These are phyloP conservation scores for Yamadazyma laniorum DNA, from an alignment of 805 yeast genomes.

Conservation along the genomic window DNA sequence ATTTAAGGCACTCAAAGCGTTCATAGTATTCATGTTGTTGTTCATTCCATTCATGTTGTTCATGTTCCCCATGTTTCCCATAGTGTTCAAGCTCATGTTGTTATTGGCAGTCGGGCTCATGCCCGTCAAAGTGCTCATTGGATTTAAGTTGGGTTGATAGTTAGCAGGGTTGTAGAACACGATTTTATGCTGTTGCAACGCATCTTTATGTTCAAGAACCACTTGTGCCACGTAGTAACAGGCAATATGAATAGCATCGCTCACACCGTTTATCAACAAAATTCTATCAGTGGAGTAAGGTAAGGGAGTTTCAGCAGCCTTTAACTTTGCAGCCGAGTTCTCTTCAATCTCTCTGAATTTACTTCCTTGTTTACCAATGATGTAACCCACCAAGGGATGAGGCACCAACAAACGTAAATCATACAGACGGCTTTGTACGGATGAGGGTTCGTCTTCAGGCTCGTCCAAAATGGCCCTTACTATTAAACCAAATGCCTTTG, in stretches of 20 bases:
- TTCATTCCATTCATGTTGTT: slow-evolving; percentile 10
- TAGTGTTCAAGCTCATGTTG: slow-evolving; percentile 5
- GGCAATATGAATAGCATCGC: slow-evolving; percentile 86
- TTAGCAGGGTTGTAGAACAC: slow-evolving; percentile 60
- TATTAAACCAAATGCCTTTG: slow-evolving; percentile 77
- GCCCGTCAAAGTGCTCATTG: slow-evolving; percentile 10
- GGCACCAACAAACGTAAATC: slow-evolving; percentile 67
- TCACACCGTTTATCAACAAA: slow-evolving; percentile 69
- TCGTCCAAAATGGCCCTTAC: slow-evolving; percentile 66
- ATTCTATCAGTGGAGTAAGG: slow-evolving; percentile 79
- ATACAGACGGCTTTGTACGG: slow-evolving; percentile 51
- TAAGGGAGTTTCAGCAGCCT: slow-evolving; percentile 68
- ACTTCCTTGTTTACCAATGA: slow-evolving; percentile 75
- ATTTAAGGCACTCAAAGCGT: slow-evolving; percentile 17
- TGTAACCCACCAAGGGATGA: slow-evolving; percentile 74
- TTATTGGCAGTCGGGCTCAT: slow-evolving; percentile 6
- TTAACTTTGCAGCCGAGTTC: slow-evolving; percentile 70
- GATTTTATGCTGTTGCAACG: slow-evolving; percentile 51
- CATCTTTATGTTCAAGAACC: slow-evolving; percentile 56
- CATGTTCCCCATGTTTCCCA: slow-evolving; percentile 7
- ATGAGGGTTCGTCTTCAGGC: slow-evolving; percentile 61
- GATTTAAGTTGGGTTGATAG: slow-evolving; percentile 18
- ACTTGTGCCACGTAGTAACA: slow-evolving; percentile 71
- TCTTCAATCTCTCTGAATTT: slow-evolving; percentile 80
- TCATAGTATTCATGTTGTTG: slow-evolving; percentile 20